Conservation (phyloP, 495 filamentous ascomycete species). For the Articulospora tetracladia region DNA sequence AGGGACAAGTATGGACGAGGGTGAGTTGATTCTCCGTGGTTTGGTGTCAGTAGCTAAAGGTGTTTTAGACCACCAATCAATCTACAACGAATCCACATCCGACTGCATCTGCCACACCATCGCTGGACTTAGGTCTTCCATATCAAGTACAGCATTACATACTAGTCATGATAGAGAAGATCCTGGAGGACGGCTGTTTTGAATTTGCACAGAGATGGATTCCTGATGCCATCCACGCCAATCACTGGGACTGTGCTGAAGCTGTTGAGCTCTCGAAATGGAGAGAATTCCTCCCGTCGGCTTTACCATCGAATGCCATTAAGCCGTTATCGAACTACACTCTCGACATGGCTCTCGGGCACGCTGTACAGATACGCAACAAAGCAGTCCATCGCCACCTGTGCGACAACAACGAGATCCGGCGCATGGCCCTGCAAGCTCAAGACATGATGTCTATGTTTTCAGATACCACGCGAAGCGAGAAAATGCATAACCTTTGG, state of each 20-base stretch:
- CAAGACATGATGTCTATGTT: slow-evolving; percentile 26
- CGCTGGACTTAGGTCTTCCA: slow-evolving; percentile 30
- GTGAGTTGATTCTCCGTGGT: slow-evolving; percentile 2
- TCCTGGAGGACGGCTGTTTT: slow-evolving; percentile 40
- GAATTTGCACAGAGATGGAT: slow-evolving; percentile 34
- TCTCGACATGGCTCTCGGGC: slow-evolving; percentile 12
- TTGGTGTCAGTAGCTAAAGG: background rate
- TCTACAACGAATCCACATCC: background rate
- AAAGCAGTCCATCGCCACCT: slow-evolving; percentile 24
- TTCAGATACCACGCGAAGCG: slow-evolving; percentile 13
- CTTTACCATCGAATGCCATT: slow-evolving; percentile 15
- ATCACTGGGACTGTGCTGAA: slow-evolving; percentile 34
- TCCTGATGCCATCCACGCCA: slow-evolving; percentile 26
- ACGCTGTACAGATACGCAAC: slow-evolving; percentile 23
- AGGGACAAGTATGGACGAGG: slow-evolving; percentile 15
- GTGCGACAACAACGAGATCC: slow-evolving; percentile 21
- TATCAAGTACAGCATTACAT: slow-evolving; percentile 38
- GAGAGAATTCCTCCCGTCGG: slow-evolving; percentile 22
- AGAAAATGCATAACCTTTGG: slow-evolving; percentile 17
- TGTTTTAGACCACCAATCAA: slow-evolving; percentile 1
- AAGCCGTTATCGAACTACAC: slow-evolving; percentile 10
- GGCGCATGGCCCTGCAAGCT: slow-evolving; percentile 18
- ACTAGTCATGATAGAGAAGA: slow-evolving; percentile 31
- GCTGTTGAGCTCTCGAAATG: slow-evolving; percentile 38
- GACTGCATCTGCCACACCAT: background rate